Evolutionary conservation across 768 basidiomycete genomes (phyloP).

Genomic region (Leccinellum luteum): DNA sequence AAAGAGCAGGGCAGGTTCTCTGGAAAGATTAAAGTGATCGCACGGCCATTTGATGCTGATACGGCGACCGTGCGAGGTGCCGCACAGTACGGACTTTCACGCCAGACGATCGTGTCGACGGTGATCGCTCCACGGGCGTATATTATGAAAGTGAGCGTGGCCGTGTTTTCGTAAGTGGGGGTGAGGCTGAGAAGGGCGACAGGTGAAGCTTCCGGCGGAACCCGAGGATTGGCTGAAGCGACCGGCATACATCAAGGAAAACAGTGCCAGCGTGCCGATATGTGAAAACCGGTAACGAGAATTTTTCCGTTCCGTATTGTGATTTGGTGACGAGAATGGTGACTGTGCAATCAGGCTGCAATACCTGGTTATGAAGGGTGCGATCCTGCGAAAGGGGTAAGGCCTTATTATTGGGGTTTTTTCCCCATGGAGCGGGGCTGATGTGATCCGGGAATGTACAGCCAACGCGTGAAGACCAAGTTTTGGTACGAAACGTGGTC

Average conservation of each 20-base stretch:
- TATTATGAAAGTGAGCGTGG: constrained; percentile 68
- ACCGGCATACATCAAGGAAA: constrained; percentile 80
- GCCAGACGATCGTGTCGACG: constrained; percentile 72
- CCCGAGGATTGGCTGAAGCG: constrained; percentile 79
- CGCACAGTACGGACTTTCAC: constrained; percentile 83
- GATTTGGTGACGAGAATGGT: constrained; percentile 10
- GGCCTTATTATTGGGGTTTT: constrained; percentile 19
- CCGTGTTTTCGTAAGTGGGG: not conserved
- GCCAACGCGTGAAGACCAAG: constrained; percentile 79
- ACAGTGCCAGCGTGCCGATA: constrained; percentile 71
- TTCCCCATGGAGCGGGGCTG: constrained; percentile 17
- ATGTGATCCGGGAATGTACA: constrained; percentile 27
- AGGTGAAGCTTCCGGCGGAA: constrained; percentile 90
- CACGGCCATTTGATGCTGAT: constrained; percentile 82
- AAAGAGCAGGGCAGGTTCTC: constrained; percentile 61
- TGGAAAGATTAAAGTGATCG: constrained; percentile 67
- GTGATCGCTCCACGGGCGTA: constrained; percentile 82
- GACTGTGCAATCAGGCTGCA: constrained; percentile 56
- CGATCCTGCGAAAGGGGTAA: constrained; percentile 82
- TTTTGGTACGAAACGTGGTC: constrained; percentile 60
- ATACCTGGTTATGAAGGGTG: constrained; percentile 84
- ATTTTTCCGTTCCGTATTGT: not conserved
- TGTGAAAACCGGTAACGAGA: constrained; percentile 74
- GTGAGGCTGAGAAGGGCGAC: not conserved
- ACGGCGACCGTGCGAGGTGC: constrained; percentile 87